phyloP scores from a whole-genome alignment of 1,139 yeast species.

The Sugiyamaella paludigena region DNA sequence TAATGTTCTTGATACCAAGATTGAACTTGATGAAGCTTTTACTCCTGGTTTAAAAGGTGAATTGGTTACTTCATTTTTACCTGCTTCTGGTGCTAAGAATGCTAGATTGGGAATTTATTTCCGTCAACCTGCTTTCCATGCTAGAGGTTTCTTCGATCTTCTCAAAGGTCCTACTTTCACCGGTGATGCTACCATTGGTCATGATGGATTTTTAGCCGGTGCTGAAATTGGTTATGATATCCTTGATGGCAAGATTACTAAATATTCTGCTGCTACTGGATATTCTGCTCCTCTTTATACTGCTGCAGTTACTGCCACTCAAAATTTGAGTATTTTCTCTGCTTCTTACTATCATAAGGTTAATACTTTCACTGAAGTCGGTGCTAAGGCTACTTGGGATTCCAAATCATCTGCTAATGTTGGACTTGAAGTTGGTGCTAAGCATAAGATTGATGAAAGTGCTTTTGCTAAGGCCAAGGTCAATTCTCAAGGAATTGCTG shows the following conservation, averaged over 20 bases:
- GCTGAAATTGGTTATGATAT: slow-evolving; percentile 97
- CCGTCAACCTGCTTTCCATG: slow-evolving; percentile 89
- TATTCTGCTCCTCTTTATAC: slow-evolving; percentile 87
- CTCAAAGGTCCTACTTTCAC: slow-evolving; percentile 94
- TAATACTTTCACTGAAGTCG: slow-evolving; percentile 87
- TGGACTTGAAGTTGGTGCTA: slow-evolving; percentile 91
- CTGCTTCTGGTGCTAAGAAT: slow-evolving; percentile 76
- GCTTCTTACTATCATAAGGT: slow-evolving; percentile 98
- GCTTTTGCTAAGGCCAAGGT: slow-evolving; percentile 95
- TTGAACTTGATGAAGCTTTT: slow-evolving; percentile 87
- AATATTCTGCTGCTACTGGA: slow-evolving; percentile 93
- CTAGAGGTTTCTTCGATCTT: slow-evolving; percentile 92
- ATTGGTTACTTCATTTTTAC: slow-evolving; percentile 82
- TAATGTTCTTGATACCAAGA: slow-evolving; percentile 87
- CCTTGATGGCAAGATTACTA: slow-evolving; percentile 85
- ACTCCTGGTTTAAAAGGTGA: slow-evolving; percentile 96
- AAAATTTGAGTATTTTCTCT: slow-evolving; percentile 85
- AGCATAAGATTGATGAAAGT: slow-evolving; percentile 82
- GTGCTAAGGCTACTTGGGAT: slow-evolving; percentile 97
- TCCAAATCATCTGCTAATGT: slow-evolving; percentile 70
- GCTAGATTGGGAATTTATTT: slow-evolving; percentile 90
- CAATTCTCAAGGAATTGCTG: slow-evolving; percentile 95
- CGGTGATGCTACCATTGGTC: slow-evolving; percentile 93
- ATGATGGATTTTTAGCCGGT: slow-evolving; percentile 96
- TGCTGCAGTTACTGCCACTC: slow-evolving; percentile 83